Conservation (phyloP, 225 moss, liverwort and hornwort genomes). For the Pseudoscleropodium purum region DNA sequence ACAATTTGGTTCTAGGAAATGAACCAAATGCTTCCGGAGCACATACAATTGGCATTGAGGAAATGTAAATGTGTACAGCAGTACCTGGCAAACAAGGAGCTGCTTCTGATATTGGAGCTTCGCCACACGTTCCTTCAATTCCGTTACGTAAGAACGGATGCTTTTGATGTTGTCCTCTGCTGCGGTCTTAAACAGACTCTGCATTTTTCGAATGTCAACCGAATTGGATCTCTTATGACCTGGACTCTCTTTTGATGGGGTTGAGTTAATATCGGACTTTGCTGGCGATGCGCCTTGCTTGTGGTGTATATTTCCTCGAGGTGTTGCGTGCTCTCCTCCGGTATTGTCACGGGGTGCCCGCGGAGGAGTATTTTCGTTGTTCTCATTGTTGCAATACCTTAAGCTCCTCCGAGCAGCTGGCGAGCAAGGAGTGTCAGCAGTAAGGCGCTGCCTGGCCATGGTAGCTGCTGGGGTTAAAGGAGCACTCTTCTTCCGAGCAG, state of each 20-base stretch:
- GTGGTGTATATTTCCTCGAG: constrained; percentile 50
- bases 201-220: constrained; percentile 97
- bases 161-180: constrained; percentile 99
- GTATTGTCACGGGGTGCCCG: constrained; percentile 46
- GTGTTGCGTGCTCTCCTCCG: constrained; percentile 28
- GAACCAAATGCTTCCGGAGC: background rate
- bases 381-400: constrained; percentile 43
- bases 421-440: constrained; percentile 75
- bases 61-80: no score
- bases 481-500: constrained; percentile 36
- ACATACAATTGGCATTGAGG: background rate
- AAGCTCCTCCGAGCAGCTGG: constrained; percentile 61
- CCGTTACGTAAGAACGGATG: constrained; percentile 87
- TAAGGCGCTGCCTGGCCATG: constrained; percentile 60
- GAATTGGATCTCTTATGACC: constrained; percentile 69
- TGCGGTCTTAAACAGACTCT: constrained; percentile 89
- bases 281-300: constrained; percentile 47
- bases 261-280: constrained; percentile 19
- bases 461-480: constrained; percentile 52
- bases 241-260: constrained; percentile 52
- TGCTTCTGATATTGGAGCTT: constrained; percentile 99
- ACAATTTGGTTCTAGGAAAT: background rate
- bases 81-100: constrained; percentile 91
- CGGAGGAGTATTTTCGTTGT: constrained; percentile 95
- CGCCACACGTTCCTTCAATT: constrained; percentile 94